Percentiles rank a stretch among this genome's conserved stretches.
These are phyloP conservation scores for Tuber borchii DNA, from an alignment of 495 filamentous ascomycete species.

Conservation along the genomic window DNA sequence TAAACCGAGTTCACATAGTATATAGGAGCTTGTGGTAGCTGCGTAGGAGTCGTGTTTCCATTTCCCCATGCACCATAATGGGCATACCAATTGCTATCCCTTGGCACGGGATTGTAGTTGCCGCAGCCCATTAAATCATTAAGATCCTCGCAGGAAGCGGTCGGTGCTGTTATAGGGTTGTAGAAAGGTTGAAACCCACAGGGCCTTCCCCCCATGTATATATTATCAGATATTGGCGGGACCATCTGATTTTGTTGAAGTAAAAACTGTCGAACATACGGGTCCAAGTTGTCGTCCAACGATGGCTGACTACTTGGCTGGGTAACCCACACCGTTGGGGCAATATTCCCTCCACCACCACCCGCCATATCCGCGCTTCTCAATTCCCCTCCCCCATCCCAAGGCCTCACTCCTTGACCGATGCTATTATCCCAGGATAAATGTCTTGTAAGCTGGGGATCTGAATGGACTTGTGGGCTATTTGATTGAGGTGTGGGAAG, in stretches of 20 bases:
- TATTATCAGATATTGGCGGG: slow-evolving; percentile 27
- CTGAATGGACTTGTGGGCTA: slow-evolving; percentile 25
- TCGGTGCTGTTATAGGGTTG: slow-evolving; percentile 38
- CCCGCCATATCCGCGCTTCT: slow-evolving; percentile 31
- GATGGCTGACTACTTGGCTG: slow-evolving; percentile 48
- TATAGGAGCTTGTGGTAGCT: slow-evolving; percentile 35
- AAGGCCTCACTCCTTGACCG: slow-evolving; percentile 25
- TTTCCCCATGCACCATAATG: slow-evolving; percentile 36
- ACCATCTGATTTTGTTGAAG: slow-evolving; percentile 38
- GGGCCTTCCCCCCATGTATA: slow-evolving; percentile 23
- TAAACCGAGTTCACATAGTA: slow-evolving; percentile 32
- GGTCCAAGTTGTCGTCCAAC: slow-evolving; percentile 68
- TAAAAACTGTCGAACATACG: slow-evolving; percentile 59
- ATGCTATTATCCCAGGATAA: slow-evolving; percentile 17
- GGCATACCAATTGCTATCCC: slow-evolving; percentile 38
- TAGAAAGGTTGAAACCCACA: slow-evolving; percentile 39
- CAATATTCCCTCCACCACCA: slow-evolving; percentile 27
- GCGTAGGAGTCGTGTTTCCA: slow-evolving; percentile 25
- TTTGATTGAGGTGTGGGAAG: slow-evolving; percentile 47
- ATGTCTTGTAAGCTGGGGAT: slow-evolving; percentile 17
- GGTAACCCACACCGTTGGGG: slow-evolving; percentile 30
- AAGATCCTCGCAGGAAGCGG: slow-evolving; percentile 39
- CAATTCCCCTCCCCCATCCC: slow-evolving; percentile 30
- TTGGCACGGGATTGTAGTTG: slow-evolving; percentile 34
- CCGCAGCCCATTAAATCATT: slow-evolving; percentile 31